Base-by-base conservation (phyloP, 1,284 basidiomycete species). In the Apiotrichum siamense region DNA sequence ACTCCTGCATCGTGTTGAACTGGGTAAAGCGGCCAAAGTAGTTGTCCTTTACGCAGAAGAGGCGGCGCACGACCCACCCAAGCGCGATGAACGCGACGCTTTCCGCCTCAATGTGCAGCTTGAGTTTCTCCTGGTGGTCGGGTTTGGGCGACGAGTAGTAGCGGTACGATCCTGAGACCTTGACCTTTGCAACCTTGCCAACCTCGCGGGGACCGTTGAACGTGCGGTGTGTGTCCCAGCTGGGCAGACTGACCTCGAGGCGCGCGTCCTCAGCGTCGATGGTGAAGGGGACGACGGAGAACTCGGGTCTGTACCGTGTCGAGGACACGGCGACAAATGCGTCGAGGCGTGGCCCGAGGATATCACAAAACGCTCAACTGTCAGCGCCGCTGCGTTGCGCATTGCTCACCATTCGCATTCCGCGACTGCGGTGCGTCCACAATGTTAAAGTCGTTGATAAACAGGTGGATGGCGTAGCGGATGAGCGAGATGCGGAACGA, bases 361-460 rank as follows among this genome's bases (percentile, higher is more conserved):
- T 61, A 20, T 80, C 83, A 27, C 93, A 72, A 50, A 92, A 73
- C n/a, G 85, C 90, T 92, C 37, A 31, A 13, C 52, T 54, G 21
- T 55, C 21, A 7, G 12, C 7, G 25, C 37, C 10, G 47, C 29
- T 1, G 27, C 20, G 7, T 11, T 21, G 0, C 7, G 13, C 13
- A 4, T 10, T 33, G 17, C 47, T 49, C 63, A 88, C 90, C 83
- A 69, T 96, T 96, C 58, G 87, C 84, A 18, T 89, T 85, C 48
- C 76, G 77, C 44, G 83, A 77, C 25, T 84, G 74, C 1, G 90
- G 89, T 57, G 85, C 86, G 75, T 93, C 89, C 51, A 97, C 87
- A 65, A 97, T 89, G 67, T 97, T 96, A 65, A 91, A 88, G 69
- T 97, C 92, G 65, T 96, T 97, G 54, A 87, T 82, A 66, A 87